A percentile compares a stretch with the other conserved stretches of the same genome.
Conservation (phyloP, 495 filamentous ascomycete genomes). For the Neurospora sp. region DNA sequence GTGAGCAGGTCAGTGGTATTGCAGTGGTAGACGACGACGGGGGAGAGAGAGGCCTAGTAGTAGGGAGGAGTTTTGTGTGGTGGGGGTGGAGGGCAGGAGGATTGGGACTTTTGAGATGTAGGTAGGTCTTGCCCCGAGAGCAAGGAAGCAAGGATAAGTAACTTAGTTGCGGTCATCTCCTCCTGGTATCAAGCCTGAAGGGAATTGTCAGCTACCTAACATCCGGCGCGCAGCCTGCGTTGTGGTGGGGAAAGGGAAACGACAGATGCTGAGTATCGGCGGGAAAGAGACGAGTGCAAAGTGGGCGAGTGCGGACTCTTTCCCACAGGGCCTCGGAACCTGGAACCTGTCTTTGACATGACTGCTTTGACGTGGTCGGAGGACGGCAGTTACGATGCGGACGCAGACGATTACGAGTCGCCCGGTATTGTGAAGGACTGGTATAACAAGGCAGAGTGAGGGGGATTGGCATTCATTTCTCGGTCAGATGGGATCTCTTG, state of each 20-base stretch:
- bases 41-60: too few species aligned
- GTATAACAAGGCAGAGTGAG: neutral
- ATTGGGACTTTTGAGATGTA: neutral
- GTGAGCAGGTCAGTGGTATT: too few species aligned
- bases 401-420: conserved; percentile 1
- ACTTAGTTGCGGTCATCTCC: too few species aligned
- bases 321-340: neutral
- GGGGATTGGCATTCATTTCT: too few species aligned
- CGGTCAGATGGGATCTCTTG: too few species aligned
- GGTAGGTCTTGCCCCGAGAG: neutral
- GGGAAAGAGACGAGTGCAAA: neutral
- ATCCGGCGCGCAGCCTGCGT: neutral
- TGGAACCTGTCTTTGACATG: neutral
- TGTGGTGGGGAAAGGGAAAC: neutral
- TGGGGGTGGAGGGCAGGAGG: neutral
- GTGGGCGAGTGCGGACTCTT: neutral
- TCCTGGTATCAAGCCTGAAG: too few species aligned
- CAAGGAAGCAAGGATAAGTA: too few species aligned
- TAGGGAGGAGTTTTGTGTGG: neutral
- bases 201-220: neutral
- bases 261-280: neutral
- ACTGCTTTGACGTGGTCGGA: neutral
- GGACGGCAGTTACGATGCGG: conserved; percentile 1
- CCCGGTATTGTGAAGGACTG: neutral
- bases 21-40: too few species aligned